Percentiles rank a stretch among this genome's conserved stretches.
Evolutionary conservation across 2,329 filamentous ascomycete genomes (phyloP).

Genomic region (Beauveria scarabaeidicola): DNA sequence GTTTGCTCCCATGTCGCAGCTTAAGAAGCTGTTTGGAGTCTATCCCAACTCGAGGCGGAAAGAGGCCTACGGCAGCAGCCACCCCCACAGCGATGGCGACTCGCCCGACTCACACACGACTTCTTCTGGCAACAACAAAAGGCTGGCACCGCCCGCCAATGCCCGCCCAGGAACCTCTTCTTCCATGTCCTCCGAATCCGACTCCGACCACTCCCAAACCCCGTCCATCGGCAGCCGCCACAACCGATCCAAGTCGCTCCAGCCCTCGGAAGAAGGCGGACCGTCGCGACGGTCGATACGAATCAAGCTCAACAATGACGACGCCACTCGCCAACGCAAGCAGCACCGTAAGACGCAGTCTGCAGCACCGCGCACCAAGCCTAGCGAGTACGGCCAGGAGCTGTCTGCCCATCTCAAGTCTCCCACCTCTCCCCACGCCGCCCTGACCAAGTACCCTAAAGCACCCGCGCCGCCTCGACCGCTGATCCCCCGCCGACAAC

Average conservation of each 20-base stretch:
- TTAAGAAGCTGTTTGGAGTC: conserved; percentile 54
- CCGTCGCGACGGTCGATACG: conserved; percentile 73
- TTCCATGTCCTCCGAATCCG: conserved; percentile 63
- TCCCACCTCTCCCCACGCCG: conserved; percentile 72
- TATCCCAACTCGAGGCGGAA: conserved; percentile 14
- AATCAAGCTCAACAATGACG: conserved; percentile 82
- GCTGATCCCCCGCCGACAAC: conserved; percentile 78
- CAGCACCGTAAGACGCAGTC: conserved; percentile 57
- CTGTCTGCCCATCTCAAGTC: conserved; percentile 83
- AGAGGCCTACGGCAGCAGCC: conserved; percentile 37
- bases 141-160: conserved; percentile 19
- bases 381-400: conserved; percentile 34
- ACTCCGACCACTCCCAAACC: conserved; percentile 43
- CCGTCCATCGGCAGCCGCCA: conserved; percentile 34
- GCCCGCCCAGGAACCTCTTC: conserved; percentile 38
- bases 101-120: conserved; percentile 16
- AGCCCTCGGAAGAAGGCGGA: conserved; percentile 51
- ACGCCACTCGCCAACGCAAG: conserved; percentile 64
- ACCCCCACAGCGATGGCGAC: conserved; percentile 20
- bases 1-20: conserved; percentile 69
- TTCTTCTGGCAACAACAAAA: conserved; percentile 20
- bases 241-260: conserved; percentile 54
- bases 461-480: conserved; percentile 83
- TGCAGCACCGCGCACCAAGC: conserved; percentile 34
- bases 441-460: conserved; percentile 81